phyloP scores from a whole-genome alignment of 1,284 basidiomycete species.

The Ceratobasidium theobromae region DNA sequence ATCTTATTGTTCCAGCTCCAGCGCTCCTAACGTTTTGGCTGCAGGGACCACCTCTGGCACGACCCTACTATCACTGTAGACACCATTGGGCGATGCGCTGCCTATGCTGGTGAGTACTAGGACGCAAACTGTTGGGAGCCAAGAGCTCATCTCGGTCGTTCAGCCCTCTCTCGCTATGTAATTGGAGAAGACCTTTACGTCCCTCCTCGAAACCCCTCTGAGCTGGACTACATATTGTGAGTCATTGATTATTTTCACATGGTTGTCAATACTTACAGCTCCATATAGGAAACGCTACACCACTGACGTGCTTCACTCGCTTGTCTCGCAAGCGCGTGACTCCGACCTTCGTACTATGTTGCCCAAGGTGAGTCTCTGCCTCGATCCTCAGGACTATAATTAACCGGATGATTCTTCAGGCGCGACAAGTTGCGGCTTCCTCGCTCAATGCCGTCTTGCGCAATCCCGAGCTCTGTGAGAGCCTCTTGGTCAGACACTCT shows the following conservation, averaged over 20 bases:
- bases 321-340: slow-evolving; percentile 33
- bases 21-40: slow-evolving; percentile 17
- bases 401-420: not conserved
- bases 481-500: slow-evolving; percentile 25
- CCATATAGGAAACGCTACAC: slow-evolving; percentile 63
- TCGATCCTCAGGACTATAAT: not conserved
- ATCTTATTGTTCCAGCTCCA: slow-evolving; percentile 18
- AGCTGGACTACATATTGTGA: slow-evolving; percentile 71
- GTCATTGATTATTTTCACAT: slow-evolving; percentile 40
- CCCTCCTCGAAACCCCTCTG: slow-evolving; percentile 59
- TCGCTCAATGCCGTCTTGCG: slow-evolving; percentile 8
- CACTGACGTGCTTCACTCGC: slow-evolving; percentile 67
- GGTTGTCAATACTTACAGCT: not conserved
- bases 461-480: slow-evolving; percentile 15
- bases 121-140: not conserved
- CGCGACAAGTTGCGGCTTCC: slow-evolving; percentile 20
- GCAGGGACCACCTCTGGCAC: slow-evolving; percentile 52
- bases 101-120: slow-evolving; percentile 49
- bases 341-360: slow-evolving; percentile 26
- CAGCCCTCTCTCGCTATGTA: slow-evolving; percentile 34
- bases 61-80: slow-evolving; percentile 62
- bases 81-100: slow-evolving; percentile 63
- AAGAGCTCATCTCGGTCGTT: not conserved
- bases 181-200: slow-evolving; percentile 65
- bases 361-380: slow-evolving; percentile 26